phyloP scores from a whole-genome alignment of 2,329 filamentous ascomycete genomes.

The Drechslera avenae region DNA sequence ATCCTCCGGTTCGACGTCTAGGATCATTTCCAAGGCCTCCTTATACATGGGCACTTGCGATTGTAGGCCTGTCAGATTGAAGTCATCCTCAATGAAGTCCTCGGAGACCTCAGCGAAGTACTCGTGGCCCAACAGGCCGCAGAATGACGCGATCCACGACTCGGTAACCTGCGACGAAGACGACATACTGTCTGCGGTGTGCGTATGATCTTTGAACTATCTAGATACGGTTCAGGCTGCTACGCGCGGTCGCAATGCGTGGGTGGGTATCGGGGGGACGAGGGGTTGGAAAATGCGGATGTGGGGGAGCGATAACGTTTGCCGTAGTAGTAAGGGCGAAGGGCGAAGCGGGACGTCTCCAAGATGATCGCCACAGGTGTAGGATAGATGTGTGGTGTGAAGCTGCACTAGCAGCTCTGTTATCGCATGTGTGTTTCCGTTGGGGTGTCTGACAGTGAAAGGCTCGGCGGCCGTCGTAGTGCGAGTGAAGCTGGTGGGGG shows the following conservation, averaged over 20 bases:
- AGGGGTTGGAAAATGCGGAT: conserved; percentile 38
- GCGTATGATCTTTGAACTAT: conserved; percentile 18
- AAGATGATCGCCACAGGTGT: neutral
- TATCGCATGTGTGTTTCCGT: conserved; percentile 24
- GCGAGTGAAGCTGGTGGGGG: conserved; percentile 17
- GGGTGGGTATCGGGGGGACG: conserved; percentile 21
- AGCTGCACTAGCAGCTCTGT: conserved; percentile 24
- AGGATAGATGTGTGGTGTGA: conserved; percentile 4
- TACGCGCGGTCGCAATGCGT: conserved; percentile 27
- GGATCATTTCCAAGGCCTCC: conserved; percentile 98
- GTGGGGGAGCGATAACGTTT: conserved; percentile 26
- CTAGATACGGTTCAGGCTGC: conserved; percentile 22
- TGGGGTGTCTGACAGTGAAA: conserved; percentile 12
- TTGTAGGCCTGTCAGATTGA: conserved; percentile 95
- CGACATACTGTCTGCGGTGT: conserved; percentile 52
- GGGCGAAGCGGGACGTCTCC: neutral
- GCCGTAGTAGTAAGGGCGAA: conserved; percentile 7
- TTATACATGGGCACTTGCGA: conserved; percentile 98
- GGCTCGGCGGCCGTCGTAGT: conserved; percentile 15
- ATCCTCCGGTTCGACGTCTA: conserved; percentile 96
- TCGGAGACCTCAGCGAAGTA: conserved; percentile 99
- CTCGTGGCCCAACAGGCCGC: conserved; percentile 91
- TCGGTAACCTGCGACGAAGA: conserved; percentile 68
- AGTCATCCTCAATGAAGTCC: conserved; percentile 99
- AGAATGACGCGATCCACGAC: conserved; percentile 98